phyloP scores from a whole-genome alignment of 2,329 filamentous ascomycete genomes.

The Arthrobotrys musiformis region DNA sequence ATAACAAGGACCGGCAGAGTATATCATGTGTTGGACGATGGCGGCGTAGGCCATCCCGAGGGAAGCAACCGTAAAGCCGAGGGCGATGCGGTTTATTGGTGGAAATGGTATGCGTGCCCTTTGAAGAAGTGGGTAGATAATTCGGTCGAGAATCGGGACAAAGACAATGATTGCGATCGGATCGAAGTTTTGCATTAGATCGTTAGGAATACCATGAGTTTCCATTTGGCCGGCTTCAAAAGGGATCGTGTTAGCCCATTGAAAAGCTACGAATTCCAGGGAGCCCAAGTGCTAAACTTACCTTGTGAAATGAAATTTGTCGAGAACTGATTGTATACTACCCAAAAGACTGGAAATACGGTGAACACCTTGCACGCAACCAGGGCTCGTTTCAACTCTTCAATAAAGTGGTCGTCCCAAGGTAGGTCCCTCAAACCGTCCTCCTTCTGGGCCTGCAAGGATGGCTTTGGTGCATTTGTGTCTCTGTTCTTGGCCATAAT shows the following conservation, averaged over 20 bases:
- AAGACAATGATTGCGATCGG: conserved; percentile 71
- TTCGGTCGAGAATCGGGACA: conserved; percentile 67
- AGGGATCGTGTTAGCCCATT: conserved; percentile 61
- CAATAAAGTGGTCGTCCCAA: conserved; percentile 78
- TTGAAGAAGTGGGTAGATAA: conserved; percentile 70
- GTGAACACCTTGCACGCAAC: conserved; percentile 78
- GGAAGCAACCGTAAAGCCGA: conserved; percentile 69
- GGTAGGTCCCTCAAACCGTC: conserved; percentile 63
- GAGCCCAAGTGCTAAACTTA: no score
- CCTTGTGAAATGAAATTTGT: conserved; percentile 74
- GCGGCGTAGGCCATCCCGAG: conserved; percentile 69
- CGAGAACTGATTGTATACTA: conserved; percentile 75
- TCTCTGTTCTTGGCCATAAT: conserved; percentile 66
- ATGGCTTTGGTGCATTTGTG: conserved; percentile 73
- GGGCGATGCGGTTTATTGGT: conserved; percentile 70
- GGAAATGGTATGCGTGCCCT: conserved; percentile 68
- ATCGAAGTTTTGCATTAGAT: conserved; percentile 71
- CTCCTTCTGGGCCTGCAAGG: conserved; percentile 69
- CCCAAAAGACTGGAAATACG: conserved; percentile 75
- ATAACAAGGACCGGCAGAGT: conserved; percentile 69
- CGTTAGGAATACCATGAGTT: conserved; percentile 69
- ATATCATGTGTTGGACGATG: conserved; percentile 71
- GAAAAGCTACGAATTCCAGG: no score
- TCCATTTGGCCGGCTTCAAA: conserved; percentile 63
- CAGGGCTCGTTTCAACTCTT: conserved; percentile 74